Conservation (phyloP, 1,139 yeast species). For the Taphrina populina region DNA sequence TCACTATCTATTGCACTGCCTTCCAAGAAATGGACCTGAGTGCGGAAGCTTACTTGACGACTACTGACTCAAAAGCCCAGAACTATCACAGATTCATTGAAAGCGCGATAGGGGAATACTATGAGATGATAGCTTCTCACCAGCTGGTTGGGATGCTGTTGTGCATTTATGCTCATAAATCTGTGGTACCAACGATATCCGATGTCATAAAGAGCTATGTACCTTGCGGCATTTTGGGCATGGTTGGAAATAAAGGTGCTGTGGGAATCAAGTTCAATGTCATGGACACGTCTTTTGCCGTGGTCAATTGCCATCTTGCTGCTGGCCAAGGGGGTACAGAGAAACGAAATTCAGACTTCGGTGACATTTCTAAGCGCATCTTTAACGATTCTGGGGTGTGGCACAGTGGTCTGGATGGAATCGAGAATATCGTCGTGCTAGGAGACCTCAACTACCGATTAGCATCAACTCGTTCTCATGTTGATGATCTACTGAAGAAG, state of each 20-base stretch:
- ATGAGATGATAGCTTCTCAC: constrained; percentile 30
- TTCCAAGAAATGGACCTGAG: constrained; percentile 35
- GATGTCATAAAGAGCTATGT: constrained; percentile 29
- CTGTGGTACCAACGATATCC: constrained; percentile 28
- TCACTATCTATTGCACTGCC: constrained; percentile 14
- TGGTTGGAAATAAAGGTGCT: constrained; percentile 36
- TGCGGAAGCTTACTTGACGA: constrained; percentile 35
- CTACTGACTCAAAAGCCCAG: constrained; percentile 22
- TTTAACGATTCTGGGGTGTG: constrained; percentile 29
- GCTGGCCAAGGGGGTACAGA: constrained; percentile 27
- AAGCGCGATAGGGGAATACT: constrained; percentile 33
- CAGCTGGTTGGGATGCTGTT: constrained; percentile 36
- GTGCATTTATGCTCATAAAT: constrained; percentile 34
- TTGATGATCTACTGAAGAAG: constrained; percentile 50
- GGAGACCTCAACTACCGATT: constrained; percentile 74
- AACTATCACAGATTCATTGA: constrained; percentile 17
- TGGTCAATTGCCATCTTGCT: constrained; percentile 35
- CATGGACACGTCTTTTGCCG: constrained; percentile 32
- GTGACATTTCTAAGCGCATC: constrained; percentile 28
- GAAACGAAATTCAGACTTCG: constrained; percentile 33
- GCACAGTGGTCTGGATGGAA: constrained; percentile 21
- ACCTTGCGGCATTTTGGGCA: constrained; percentile 34
- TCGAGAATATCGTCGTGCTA: constrained; percentile 31
- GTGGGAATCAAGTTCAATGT: constrained; percentile 33
- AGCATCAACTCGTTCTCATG: constrained; percentile 50